Conservation (phyloP, 1,284 basidiomycete species). For the Sporisorium sorghi region DNA sequence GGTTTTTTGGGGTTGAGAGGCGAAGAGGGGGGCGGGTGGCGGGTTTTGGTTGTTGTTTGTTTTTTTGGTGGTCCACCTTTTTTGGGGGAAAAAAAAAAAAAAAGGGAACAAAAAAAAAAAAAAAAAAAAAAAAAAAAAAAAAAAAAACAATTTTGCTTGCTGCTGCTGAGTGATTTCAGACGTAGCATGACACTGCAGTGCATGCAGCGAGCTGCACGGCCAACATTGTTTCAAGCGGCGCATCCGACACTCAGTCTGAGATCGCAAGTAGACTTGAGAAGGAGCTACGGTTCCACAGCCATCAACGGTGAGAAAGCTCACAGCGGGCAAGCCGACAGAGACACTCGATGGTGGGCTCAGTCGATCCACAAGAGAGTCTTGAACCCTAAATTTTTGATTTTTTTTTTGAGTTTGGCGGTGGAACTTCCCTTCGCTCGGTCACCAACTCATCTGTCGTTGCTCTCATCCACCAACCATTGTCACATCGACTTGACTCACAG, state of each 20-base stretch:
- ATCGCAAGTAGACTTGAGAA: neutral
- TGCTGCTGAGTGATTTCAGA: slow-evolving; percentile 7
- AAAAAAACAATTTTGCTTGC: neutral
- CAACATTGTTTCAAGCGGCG: neutral
- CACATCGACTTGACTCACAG: neutral
- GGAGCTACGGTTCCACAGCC: neutral
- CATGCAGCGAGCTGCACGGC: slow-evolving; percentile 6
- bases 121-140: slow-evolving; percentile 1
- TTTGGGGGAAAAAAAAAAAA: neutral
- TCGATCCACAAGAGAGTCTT: neutral
- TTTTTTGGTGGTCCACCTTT: too few relatives aligned
- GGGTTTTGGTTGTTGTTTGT: too few relatives aligned
- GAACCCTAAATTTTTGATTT: neutral
- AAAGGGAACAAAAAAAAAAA: neutral
- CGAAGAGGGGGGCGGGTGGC: too few relatives aligned
- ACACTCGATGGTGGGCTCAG: too few relatives aligned
- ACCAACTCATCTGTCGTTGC: slow-evolving; percentile 1
- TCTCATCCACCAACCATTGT: neutral
- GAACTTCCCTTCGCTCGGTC: neutral
- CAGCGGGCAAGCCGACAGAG: neutral
- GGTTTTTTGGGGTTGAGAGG: too few relatives aligned
- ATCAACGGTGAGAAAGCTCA: neutral
- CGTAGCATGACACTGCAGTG: slow-evolving; percentile 17
- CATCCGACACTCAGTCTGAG: neutral
- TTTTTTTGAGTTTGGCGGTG: neutral